These are phyloP conservation scores for Stevia rebaudiana DNA, from an alignment of 140 eudicot species.

Conservation along the genomic window DNA sequence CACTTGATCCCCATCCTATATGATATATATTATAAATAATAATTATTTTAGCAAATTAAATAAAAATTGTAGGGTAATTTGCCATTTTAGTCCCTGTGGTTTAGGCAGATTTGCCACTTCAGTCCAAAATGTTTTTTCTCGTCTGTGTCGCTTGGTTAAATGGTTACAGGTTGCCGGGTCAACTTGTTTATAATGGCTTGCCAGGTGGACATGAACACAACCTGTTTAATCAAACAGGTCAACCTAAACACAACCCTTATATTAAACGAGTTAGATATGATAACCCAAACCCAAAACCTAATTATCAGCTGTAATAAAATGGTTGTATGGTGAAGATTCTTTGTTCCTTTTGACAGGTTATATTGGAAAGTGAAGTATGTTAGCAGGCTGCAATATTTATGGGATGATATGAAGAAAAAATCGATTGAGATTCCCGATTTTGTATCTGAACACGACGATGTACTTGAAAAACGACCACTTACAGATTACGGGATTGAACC, in stretches of 20 bases:
- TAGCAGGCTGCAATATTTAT: conserved; percentile 84
- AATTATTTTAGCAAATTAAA: too few species aligned
- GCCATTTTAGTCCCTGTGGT: too few species aligned
- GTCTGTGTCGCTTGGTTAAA: too few species aligned
- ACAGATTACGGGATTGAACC: conserved; percentile 96
- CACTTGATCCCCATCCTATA: too few species aligned
- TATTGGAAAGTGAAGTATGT: conserved; percentile 93
- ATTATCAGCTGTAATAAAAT: not conserved
- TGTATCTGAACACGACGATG: conserved; percentile 68
- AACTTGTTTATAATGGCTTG: not conserved
- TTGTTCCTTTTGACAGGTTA: conserved; percentile 35
- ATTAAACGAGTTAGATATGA: too few species aligned
- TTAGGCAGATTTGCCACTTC: too few species aligned
- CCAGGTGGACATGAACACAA: not conserved
- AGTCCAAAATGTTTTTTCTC: too few species aligned
- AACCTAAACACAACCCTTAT: not conserved
- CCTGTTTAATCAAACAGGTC: not conserved
- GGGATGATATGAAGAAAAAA: conserved; percentile 88
- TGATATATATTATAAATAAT: too few species aligned
- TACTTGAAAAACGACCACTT: conserved; percentile 77
- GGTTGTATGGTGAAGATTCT: not conserved
- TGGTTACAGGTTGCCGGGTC: too few species aligned
- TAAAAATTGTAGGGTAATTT: too few species aligned
- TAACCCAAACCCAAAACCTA: too few species aligned
- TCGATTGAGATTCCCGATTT: conserved; percentile 84